Evolutionary conservation across 2,329 filamentous ascomycete species (phyloP), one percentile per base, ranked within the genome.

Genomic region (Ustulina deusta): DNA sequence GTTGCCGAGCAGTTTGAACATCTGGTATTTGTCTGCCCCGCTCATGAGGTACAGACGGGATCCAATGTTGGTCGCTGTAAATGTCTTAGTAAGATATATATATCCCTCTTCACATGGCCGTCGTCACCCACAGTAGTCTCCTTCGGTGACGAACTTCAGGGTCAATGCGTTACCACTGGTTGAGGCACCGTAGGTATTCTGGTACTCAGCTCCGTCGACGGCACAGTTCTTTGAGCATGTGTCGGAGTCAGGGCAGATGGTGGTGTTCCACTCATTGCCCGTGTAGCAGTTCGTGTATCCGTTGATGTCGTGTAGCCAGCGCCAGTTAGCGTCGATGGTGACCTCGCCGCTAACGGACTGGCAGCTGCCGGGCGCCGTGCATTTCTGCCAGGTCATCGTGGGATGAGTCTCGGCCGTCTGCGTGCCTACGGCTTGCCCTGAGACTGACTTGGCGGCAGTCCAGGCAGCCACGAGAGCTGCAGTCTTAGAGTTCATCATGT

Each of bases 31-130:
- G 69, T 80, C 81, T 58, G 85, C 83, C 61, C 83, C 79, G 69
- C 82, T 81, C 79, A 90, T 83, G 66, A 90, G 81, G 76, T 89
- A 90, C 46, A 88, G 75, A 70, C 88, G 83, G n/a, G 85, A 78
- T 15, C 79, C 79, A 55, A 81, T 73, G 68, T 81, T 81, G 65
- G 74, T 76, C 13, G 73, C 73, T 74, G 51, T n/a, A 15, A 27
- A 49, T 3, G 27, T 49, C 7, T 61, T 38, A 63, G 61, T 49
- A 56, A 51, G 48, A 46, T 29, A 27, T 36, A 44, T 6, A 34
- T 34, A 20, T 34, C 32, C 51, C 42, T 25, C 29, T 48, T 25
- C 22, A 11, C 29, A 49, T 3, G 29, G 38, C 17, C 34, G 15
- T 25, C 1, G 40, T 44, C 22, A 51, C 71, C 34, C 63, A 74